Base-by-base conservation (phyloP, 2,329 filamentous ascomycete genomes). In the Claviceps purpurea region DNA sequence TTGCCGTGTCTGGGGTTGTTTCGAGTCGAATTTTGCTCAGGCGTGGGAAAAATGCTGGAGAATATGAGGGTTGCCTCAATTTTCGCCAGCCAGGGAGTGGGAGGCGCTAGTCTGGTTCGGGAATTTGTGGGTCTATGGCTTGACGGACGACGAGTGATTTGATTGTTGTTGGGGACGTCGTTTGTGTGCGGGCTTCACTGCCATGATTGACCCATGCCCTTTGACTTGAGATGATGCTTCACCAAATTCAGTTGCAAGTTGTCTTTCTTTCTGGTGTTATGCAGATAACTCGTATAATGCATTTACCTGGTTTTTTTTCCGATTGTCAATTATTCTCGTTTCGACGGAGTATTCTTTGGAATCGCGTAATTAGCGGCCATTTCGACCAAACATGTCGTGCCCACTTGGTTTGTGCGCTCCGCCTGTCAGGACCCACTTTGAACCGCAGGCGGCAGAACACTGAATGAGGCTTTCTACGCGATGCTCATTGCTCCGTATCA, bases 1-100 rank as follows among this genome's bases (percentile, higher is more conserved):
- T 63, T 65, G 67, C 62, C 62, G 65, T 64, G 66, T 68, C 68
- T 69, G 67, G 66, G 61, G 66, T 66, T 70, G 65, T 61, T 47
- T 51, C 65, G 64, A 68, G 65, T 59, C 63, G 67, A 70, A 70
- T 69, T 66, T 71, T 71, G 65, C 68, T 70, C 66, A 64, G 60
- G 64, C 64, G 63, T 62, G 62, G 58, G 61, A 64, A 68, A 68
- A 68, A 65, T 63, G 60, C 64, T 63, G 47, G 43, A 54, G 52
- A 60, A 60, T 61, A 62, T 68, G 66, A 30, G 68, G 67, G 68
- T 65, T 70, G 65, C 65, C 56, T 54, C 58, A 70, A 70, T 71
- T 71, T 71, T 71, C 66, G 60, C 63, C 60, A 61, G 61, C 61
- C 60, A 63, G 63, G 56, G 63, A 69, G 68, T 71, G 68, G 65